Evolutionary conservation across 768 basidiomycete genomes (phyloP).

Genomic region (Lactarius hatsudake): DNA sequence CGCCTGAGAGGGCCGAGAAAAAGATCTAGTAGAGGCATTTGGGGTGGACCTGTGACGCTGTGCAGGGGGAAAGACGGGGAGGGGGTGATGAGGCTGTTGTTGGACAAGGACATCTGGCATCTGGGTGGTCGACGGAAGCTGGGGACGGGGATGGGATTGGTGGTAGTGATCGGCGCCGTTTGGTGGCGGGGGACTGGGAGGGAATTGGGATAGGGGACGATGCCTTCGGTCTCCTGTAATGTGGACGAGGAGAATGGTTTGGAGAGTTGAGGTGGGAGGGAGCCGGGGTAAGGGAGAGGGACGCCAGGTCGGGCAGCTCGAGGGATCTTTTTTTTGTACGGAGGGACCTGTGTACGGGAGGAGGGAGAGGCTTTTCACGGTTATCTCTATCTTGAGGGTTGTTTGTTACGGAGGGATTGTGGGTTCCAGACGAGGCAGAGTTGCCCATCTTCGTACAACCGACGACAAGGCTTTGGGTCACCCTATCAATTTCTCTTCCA

Average conservation of each 20-base stretch:
- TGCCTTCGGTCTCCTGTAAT: slow-evolving; percentile 41
- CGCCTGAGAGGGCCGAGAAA: slow-evolving; percentile 31
- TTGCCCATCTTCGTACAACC: slow-evolving; percentile 24
- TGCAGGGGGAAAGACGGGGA: slow-evolving; percentile 35
- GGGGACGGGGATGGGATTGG: slow-evolving; percentile 24
- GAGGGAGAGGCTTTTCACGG: slow-evolving; percentile 29
- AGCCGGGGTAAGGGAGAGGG: slow-evolving; percentile 46
- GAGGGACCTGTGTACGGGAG: slow-evolving; percentile 55
- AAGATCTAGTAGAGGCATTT: slow-evolving; percentile 43
- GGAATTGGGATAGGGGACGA: slow-evolving; percentile 53
- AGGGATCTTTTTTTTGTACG: slow-evolving; percentile 69
- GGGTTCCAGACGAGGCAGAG: slow-evolving; percentile 22
- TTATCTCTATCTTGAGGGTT: slow-evolving; percentile 20
- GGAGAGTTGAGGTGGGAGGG: slow-evolving; percentile 38
- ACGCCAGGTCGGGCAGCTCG: slow-evolving; percentile 71
- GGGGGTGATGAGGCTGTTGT: slow-evolving; percentile 45
- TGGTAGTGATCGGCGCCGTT: slow-evolving; percentile 28
- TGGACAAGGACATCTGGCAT: slow-evolving; percentile 42
- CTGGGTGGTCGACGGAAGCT: slow-evolving; percentile 32
- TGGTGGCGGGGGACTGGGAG: slow-evolving; percentile 29
- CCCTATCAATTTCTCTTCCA: background rate
- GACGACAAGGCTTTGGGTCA: slow-evolving; percentile 2
- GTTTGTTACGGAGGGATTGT: slow-evolving; percentile 21
- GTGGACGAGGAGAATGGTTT: slow-evolving; percentile 42
- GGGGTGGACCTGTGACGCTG: slow-evolving; percentile 30